phyloP scores from a whole-genome alignment of 2,329 filamentous ascomycete genomes.

The Xylaria sp. region DNA sequence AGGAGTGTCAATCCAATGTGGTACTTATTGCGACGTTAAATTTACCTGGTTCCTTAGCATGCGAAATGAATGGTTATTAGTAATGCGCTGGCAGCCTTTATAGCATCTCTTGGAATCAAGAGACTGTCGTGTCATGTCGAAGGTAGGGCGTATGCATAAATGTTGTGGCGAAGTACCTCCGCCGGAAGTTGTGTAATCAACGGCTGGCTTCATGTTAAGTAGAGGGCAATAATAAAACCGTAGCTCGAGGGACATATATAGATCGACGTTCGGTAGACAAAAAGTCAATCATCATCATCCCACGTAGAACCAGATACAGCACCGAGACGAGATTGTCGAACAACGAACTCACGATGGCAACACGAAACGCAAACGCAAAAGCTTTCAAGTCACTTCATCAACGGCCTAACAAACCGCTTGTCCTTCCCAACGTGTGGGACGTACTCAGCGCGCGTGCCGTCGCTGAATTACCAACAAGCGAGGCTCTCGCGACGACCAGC shows the following conservation, averaged over 20 bases:
- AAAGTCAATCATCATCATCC: background rate
- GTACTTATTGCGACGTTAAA: background rate
- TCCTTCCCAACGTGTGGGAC: conserved; percentile 62
- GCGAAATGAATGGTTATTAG: background rate
- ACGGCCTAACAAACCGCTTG: conserved; percentile 52
- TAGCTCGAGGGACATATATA: conserved; percentile 10
- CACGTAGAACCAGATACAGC: too few species aligned
- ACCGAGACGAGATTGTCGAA: background rate
- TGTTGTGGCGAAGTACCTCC: conserved; percentile 10
- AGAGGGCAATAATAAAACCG: background rate
- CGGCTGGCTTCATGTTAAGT: background rate
- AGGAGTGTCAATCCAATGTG: background rate
- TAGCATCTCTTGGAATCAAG: background rate
- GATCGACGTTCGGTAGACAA: background rate
- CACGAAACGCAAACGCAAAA: conserved; percentile 20
- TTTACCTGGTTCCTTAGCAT: background rate
- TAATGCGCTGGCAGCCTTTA: background rate
- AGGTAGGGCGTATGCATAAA: background rate
- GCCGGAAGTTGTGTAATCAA: conserved; percentile 16
- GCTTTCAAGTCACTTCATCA: conserved; percentile 26
- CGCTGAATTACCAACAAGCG: conserved; percentile 47
- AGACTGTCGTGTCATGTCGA: conserved; percentile 3
- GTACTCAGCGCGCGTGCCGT: conserved; percentile 54
- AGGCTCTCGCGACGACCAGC: conserved; percentile 55
- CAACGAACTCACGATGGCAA: conserved; percentile 9